phyloP scores from a whole-genome alignment of 352 stramenopile species.

The Phytophthora tubulina region DNA sequence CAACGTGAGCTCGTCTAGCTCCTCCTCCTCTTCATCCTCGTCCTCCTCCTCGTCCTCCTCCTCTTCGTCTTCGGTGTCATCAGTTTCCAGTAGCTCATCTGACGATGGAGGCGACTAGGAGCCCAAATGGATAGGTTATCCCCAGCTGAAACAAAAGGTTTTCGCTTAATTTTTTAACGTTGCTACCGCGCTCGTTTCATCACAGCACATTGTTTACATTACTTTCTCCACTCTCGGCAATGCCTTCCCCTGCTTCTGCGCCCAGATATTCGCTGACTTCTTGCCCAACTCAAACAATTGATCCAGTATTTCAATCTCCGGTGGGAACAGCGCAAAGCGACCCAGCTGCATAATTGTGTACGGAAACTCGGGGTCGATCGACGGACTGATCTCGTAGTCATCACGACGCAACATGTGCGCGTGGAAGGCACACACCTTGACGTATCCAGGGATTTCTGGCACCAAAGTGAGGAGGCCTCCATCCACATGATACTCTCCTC shows the following conservation, averaged over 20 bases:
- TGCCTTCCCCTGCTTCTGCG: constrained; percentile 34
- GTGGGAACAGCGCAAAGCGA: constrained; percentile 68
- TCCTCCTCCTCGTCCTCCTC: constrained; percentile 61
- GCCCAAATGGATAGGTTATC: background rate
- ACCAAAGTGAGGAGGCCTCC: constrained; percentile 76
- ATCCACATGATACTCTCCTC: constrained; percentile 76
- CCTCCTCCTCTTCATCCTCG: constrained; percentile 56
- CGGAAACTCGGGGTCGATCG: constrained; percentile 67
- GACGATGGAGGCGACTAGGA: constrained; percentile 39
- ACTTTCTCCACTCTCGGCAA: background rate
- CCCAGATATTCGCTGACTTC: constrained; percentile 61
- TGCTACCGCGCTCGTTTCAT: constrained; percentile 16
- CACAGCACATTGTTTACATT: constrained; percentile 19
- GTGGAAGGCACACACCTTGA: constrained; percentile 80
- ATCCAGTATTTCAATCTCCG: constrained; percentile 64
- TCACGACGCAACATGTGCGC: constrained; percentile 53
- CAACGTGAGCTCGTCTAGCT: constrained; percentile 62
- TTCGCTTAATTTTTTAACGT: constrained; percentile 20
- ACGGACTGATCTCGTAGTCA: constrained; percentile 85
- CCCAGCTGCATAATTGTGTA: constrained; percentile 64
- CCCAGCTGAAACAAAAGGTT: constrained; percentile 9
- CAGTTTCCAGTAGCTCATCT: constrained; percentile 63
- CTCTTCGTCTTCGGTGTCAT: constrained; percentile 58
- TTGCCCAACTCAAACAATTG: constrained; percentile 71
- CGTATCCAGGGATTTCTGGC: constrained; percentile 70